Evolutionary conservation across 768 basidiomycete species (phyloP), one percentile per base, ranked within the genome.

Genomic region (Scleroderma citrinum): DNA sequence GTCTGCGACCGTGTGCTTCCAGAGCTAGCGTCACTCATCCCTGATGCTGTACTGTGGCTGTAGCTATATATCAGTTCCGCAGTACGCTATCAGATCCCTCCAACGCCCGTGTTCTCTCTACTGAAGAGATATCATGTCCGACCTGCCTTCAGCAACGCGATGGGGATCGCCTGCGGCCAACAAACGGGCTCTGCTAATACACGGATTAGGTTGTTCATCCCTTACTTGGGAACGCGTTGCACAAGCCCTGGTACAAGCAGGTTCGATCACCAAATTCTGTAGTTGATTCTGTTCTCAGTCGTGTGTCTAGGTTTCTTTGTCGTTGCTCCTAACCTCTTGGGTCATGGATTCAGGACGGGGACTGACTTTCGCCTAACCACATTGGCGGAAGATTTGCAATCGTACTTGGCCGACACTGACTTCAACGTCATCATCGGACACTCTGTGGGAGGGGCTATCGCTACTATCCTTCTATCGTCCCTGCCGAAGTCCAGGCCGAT

Each of bases 101-200:
- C 13, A 14, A n/a, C n/a, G n/a, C n/a, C n/a, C n/a, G 14, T 29
- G 26, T 29, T 29, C 26, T 8, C 4, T 29, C 26, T 29, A 29
- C 26, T 29, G 26, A 29, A 29, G 5, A 4, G 8, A 29, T 4
- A 29, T 13, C 34, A 35, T 35, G 34, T 13, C 34, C n/a, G 3
- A 35, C 34, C 4, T 35, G 12, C 34, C 50, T 12, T 65, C 61
- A 13, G 53, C 56, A 2, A 53, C 45, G 2, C 52, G 39, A 14
- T 60, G 59, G 63, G 64, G 64, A 0, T 53, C 52, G 11, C 59
- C 62, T 4, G 16, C 53, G 6, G 34, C 64, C 1, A 52, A 46
- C 4, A 63, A 64, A 17, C 56, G 55, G 2, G 63, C 61, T 12
- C 55, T 64, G 3, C 34, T 64, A 21, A 50, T 65, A 37, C 64